Percentiles rank a stretch among this genome's conserved stretches.
phyloP scores from a whole-genome alignment of 2,329 filamentous ascomycete species.

The Fusarium domesticum region DNA sequence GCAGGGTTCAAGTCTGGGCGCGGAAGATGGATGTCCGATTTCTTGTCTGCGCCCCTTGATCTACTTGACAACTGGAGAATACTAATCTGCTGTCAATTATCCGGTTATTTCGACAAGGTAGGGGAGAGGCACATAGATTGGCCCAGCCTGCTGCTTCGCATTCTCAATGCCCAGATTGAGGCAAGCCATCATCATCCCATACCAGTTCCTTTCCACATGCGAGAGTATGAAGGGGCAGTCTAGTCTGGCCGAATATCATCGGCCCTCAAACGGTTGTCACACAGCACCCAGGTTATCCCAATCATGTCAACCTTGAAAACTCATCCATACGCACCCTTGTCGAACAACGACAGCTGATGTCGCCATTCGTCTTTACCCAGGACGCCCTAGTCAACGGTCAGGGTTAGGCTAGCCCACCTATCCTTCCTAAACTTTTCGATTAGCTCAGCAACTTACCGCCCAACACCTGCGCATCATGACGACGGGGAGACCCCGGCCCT shows the following conservation, averaged over 20 bases:
- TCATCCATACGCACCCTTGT: not conserved
- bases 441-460: not conserved
- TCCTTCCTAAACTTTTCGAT: not conserved
- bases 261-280: not conserved
- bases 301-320: not conserved
- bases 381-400: not conserved
- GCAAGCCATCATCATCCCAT: not conserved
- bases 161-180: not conserved
- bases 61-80: not conserved
- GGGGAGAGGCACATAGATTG: not conserved
- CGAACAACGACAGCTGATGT: not conserved
- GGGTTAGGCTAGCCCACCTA: not conserved
- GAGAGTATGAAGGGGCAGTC: not conserved
- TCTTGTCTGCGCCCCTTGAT: not conserved
- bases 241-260: not conserved
- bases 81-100: not conserved
- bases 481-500: too few relatives aligned
- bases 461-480: too few relatives aligned
- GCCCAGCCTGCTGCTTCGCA: not conserved
- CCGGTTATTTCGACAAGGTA: not conserved
- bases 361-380: not conserved
- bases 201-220: too few relatives aligned
- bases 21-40: not conserved
- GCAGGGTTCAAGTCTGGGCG: not conserved
- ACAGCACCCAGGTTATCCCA: not conserved